Conservation (phyloP, 352 stramenopile genomes). For the Saprolegnia diclina region DNA sequence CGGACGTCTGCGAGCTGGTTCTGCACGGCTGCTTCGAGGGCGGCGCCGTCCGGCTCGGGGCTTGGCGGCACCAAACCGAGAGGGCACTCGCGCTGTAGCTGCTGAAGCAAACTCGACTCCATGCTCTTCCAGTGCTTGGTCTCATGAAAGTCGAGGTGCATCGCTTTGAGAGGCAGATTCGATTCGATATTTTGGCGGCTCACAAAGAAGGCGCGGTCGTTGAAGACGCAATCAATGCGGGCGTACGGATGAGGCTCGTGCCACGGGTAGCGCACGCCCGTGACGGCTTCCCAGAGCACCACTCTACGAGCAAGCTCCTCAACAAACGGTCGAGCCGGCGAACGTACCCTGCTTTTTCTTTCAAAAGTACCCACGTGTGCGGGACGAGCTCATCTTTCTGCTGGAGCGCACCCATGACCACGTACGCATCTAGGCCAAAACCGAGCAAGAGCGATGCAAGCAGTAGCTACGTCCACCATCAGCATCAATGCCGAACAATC, state of each 20-base stretch:
- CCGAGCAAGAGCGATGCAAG: constrained; percentile 83
- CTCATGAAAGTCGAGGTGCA: constrained; percentile 40
- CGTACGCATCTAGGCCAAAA: constrained; percentile 83
- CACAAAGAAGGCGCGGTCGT: constrained; percentile 57
- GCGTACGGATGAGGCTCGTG: constrained; percentile 41
- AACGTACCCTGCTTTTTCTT: constrained; percentile 26
- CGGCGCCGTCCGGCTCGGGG: constrained; percentile 25
- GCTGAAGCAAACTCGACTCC: constrained; percentile 41
- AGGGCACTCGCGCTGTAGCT: constrained; percentile 35
- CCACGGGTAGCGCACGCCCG: constrained; percentile 45
- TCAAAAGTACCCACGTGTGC: constrained; percentile 78
- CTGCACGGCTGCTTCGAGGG: constrained; percentile 34
- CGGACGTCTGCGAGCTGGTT: constrained; percentile 39
- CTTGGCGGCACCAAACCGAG: constrained; percentile 34
- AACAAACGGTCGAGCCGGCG: background rate
- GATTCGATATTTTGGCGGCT: constrained; percentile 48
- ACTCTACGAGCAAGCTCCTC: background rate
- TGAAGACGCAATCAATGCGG: constrained; percentile 82
- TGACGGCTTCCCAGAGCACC: constrained; percentile 71
- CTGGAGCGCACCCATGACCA: constrained; percentile 78
- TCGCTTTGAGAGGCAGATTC: constrained; percentile 31
- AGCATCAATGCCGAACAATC: constrained; percentile 12
- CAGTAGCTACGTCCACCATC: constrained; percentile 44
- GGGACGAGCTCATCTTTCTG: constrained; percentile 29
- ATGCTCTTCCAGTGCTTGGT: constrained; percentile 56